A percentile compares a stretch with the other conserved stretches of the same genome.
Evolutionary conservation across 495 filamentous ascomycete species (phyloP).

Genomic region (Penicillium simplicissimum): DNA sequence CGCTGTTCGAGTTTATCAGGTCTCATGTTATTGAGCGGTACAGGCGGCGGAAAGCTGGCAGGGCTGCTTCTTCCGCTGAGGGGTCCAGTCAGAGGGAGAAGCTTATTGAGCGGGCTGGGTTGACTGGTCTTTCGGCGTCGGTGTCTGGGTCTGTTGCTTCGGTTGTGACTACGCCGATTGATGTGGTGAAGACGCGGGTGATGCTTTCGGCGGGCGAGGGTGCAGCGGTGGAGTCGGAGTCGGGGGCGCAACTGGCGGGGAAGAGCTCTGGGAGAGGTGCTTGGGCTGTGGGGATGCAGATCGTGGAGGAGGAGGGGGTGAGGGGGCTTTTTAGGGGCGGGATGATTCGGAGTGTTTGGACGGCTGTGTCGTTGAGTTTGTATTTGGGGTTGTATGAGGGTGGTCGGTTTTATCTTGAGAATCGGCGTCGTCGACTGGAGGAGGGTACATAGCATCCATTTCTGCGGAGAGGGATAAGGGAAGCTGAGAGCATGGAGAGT

Average conservation of each 20-base stretch:
- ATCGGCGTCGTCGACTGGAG: conserved; percentile 29
- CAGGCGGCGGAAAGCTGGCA: conserved; percentile 15
- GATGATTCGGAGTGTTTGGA: conserved; percentile 73
- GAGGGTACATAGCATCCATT: background rate
- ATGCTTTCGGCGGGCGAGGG: conserved; percentile 57
- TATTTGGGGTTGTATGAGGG: conserved; percentile 88
- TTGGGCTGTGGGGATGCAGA: conserved; percentile 59
- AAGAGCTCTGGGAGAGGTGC: conserved; percentile 27
- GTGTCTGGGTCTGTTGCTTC: conserved; percentile 69
- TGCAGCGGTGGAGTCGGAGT: background rate
- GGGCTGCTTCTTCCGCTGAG: background rate
- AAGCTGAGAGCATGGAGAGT: background rate
- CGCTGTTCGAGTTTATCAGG: conserved; percentile 73
- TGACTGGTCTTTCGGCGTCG: conserved; percentile 71
- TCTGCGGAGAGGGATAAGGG: background rate
- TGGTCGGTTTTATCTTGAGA: conserved; percentile 69
- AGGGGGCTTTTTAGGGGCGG: conserved; percentile 79
- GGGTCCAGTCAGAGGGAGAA: conserved; percentile 13
- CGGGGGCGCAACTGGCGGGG: conserved; percentile 13
- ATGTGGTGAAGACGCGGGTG: conserved; percentile 82
- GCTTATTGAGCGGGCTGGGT: conserved; percentile 50
- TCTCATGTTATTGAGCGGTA: conserved; percentile 41
- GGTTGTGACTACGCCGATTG: conserved; percentile 74
- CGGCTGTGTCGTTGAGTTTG: conserved; percentile 73
- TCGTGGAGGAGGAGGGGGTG: conserved; percentile 63